Evolutionary conservation across 2,329 filamentous ascomycete species (phyloP), one percentile per base, ranked within the genome.

Genomic region (Penicillium sp.): DNA sequence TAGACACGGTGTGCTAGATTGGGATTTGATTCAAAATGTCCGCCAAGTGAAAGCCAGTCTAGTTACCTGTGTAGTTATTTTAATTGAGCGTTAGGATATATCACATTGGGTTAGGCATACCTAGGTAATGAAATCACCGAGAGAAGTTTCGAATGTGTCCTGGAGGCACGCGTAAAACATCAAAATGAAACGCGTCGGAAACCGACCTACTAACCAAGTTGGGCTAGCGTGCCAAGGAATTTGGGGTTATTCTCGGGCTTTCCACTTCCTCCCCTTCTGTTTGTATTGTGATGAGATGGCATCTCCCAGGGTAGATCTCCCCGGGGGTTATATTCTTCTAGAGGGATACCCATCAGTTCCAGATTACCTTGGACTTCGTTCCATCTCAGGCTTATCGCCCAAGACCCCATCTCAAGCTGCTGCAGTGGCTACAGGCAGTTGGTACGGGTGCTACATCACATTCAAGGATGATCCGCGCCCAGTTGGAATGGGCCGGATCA

Each of bases 401-500:
- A 71, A 71, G 49, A 76, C 67, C 1, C 53, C 64, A 6, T 68
- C 70, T 3, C 75, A 79, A 57, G 76, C 72, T 1, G 56, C 61
- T 4, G 67, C 67, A 4, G 67, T 73, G 3, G 43, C 74, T 4
- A 53, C 59, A 1, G 74, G 76, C 4, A 75, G 71, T 62, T 79
- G 77, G 75, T 75, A 75, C 54, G 73, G 75, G n/a, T 76, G 72
- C 45, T 73, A 75, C 60, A 61, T 78, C 48, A 67, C 66, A 2
- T 68, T 70, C 54, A 54, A 60, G 5, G 47, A 49, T 6, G 27
- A 44, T 8, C 22, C 29, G 46, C 38, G 24, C 27, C 50, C 62
- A 1, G 71, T 82, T 5, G 79, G 69, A 0, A 82, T 82, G 80
- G 80, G 79, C 45, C 75, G 80, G 18, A 69, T 82, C 24, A 69